Percentiles rank a stretch among this genome's conserved stretches.
phyloP scores from a whole-genome alignment of 805 yeast species.

The Ogataea pini region DNA sequence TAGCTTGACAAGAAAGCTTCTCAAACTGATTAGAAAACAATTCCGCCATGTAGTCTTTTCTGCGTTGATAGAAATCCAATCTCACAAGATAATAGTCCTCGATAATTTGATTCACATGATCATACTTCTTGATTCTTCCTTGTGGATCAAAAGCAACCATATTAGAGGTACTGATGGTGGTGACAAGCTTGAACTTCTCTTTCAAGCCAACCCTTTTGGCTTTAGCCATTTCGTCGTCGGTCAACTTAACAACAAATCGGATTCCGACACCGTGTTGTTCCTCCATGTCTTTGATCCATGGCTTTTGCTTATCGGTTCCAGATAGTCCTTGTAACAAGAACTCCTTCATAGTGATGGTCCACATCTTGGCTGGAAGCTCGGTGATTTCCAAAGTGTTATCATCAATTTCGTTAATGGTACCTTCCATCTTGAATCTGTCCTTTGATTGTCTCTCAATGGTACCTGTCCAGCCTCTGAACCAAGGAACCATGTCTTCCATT shows the following conservation, averaged over 20 bases:
- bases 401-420: constrained; percentile 79
- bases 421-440: constrained; percentile 77
- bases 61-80: constrained; percentile 83
- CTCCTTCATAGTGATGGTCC: constrained; percentile 92
- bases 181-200: constrained; percentile 77
- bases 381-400: constrained; percentile 82
- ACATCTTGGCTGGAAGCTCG: constrained; percentile 87
- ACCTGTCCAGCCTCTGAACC: constrained; percentile 97
- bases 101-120: constrained; percentile 71
- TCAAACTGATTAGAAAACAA: constrained; percentile 74
- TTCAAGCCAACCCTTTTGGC: constrained; percentile 73
- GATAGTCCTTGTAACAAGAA: constrained; percentile 69
- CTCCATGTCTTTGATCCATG: constrained; percentile 93
- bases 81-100: constrained; percentile 84
- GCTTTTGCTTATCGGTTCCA: constrained; percentile 69
- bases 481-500: constrained; percentile 74
- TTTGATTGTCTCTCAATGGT: constrained; percentile 58
- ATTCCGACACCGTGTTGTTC: constrained; percentile 89
- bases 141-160: constrained; percentile 95
- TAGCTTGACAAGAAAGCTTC: constrained; percentile 77
- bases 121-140: constrained; percentile 84
- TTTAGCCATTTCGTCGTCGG: constrained; percentile 81
- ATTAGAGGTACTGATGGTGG: constrained; percentile 70
- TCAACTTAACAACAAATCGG: constrained; percentile 72
- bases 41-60: constrained; percentile 78